Conservation (phyloP, 129 eudicot species). For the Tanacetum coccineum region DNA sequence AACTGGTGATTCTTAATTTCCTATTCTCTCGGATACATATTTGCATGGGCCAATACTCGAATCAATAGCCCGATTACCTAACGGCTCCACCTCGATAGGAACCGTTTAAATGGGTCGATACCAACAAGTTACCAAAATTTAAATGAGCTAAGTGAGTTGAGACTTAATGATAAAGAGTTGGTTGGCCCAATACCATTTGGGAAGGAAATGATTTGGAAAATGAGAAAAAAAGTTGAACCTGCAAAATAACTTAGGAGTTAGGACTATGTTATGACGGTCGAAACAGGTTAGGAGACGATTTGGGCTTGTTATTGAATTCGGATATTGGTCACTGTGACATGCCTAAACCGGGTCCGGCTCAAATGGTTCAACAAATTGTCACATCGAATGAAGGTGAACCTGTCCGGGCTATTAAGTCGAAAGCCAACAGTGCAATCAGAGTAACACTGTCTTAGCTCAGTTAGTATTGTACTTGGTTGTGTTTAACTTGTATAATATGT, state of each 20-base stretch:
- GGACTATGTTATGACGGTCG: constrained; percentile 66
- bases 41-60: constrained; percentile 65
- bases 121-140: constrained; percentile 49
- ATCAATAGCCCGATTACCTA: constrained; percentile 37
- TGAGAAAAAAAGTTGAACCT: constrained; percentile 72
- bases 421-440: constrained; percentile 12
- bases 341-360: constrained; percentile 28
- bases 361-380: constrained; percentile 49
- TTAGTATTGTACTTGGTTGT: background rate
- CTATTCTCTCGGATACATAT: constrained; percentile 55
- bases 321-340: constrained; percentile 64
- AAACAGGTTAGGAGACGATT: constrained; percentile 56
- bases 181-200: constrained; percentile 62
- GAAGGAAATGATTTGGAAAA: constrained; percentile 75
- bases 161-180: constrained; percentile 55
- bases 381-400: constrained; percentile 12
- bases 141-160: constrained; percentile 51
- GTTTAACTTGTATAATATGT: too few species aligned
- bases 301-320: constrained; percentile 44
- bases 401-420: background rate
- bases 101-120: constrained; percentile 66
- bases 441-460: background rate
- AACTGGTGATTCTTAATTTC: constrained; percentile 47
- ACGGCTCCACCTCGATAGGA: constrained; percentile 36
- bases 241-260: constrained; percentile 56